phyloP scores from a whole-genome alignment of 108 stramenopile species.

The Epithemia pelagica region DNA sequence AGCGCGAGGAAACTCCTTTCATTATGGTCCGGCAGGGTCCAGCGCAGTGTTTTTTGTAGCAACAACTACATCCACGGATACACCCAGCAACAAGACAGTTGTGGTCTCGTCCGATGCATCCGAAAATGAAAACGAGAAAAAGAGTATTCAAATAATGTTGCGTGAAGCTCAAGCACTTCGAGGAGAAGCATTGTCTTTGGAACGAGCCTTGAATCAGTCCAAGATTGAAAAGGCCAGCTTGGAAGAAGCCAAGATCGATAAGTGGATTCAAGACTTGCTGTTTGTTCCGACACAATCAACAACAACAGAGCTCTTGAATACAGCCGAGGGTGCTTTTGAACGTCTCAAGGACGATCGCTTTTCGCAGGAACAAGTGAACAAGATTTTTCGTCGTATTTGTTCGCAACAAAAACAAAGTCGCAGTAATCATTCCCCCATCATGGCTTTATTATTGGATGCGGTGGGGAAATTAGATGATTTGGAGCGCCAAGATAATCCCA shows the following conservation, averaged over 20 bases:
- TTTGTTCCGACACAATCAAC: slow-evolving; percentile 25
- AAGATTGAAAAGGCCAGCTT: slow-evolving; percentile 34
- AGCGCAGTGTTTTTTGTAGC: too few species aligned
- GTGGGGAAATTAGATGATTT: slow-evolving; percentile 58
- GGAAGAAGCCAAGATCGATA: slow-evolving; percentile 43
- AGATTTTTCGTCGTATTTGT: slow-evolving; percentile 60
- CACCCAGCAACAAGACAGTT: neutral
- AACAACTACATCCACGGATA: neutral
- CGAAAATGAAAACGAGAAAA: neutral
- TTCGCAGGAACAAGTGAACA: slow-evolving; percentile 54
- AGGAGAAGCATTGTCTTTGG: neutral
- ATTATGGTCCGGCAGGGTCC: too few species aligned
- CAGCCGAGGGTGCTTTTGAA: slow-evolving; percentile 47
- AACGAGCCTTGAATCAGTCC: slow-evolving; percentile 3
- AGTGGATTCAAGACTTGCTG: slow-evolving; percentile 53
- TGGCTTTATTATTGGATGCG: slow-evolving; percentile 46
- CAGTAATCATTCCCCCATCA: slow-evolving; percentile 14
- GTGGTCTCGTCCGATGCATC: neutral
- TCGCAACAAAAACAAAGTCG: slow-evolving; percentile 26
- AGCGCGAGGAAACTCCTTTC: too few species aligned
- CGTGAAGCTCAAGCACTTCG: slow-evolving; percentile 3
- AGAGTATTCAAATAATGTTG: neutral
- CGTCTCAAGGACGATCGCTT: slow-evolving; percentile 46
- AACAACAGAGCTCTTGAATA: slow-evolving; percentile 40
- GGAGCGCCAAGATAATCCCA: slow-evolving; percentile 69